Conservation (phyloP, 352 stramenopile genomes). For the Phytopythium sindhum region DNA sequence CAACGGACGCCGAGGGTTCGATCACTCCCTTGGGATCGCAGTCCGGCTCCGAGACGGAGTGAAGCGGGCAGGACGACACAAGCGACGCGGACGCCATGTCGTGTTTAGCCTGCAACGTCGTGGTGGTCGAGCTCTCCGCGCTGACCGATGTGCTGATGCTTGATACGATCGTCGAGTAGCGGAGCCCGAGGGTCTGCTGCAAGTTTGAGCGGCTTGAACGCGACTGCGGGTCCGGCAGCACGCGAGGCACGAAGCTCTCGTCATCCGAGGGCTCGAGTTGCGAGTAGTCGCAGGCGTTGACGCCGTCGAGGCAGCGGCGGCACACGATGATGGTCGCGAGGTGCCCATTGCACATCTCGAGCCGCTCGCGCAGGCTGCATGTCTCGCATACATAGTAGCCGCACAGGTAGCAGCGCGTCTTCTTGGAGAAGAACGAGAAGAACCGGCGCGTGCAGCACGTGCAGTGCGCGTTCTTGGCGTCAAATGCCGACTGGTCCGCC, state of each 20-base stretch:
- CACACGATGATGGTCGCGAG: conserved; percentile 22
- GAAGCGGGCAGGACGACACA: background rate
- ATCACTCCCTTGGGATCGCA: background rate
- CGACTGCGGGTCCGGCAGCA: background rate
- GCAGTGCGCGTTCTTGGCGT: conserved; percentile 22
- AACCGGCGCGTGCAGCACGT: conserved; percentile 29
- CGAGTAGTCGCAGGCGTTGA: conserved; percentile 20
- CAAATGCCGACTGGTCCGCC: conserved; percentile 23
- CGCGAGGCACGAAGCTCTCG: background rate
- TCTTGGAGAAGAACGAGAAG: conserved; percentile 6
- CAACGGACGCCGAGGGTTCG: background rate
- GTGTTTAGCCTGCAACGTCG: no score
- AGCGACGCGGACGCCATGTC: no score
- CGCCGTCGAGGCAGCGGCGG: conserved; percentile 17
- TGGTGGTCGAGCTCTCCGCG: background rate
- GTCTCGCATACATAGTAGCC: conserved; percentile 25
- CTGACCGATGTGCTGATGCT: background rate
- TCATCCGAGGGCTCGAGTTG: background rate
- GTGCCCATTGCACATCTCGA: conserved; percentile 29
- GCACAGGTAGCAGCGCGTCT: conserved; percentile 26
- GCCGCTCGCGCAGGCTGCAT: conserved; percentile 18
- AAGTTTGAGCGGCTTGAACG: background rate
- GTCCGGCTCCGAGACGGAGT: background rate
- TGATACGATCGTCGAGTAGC: background rate
- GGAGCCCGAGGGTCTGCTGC: background rate